Evolutionary conservation across 2,329 filamentous ascomycete species (phyloP), one percentile per base, ranked within the genome.

Genomic region (Cylindrodendrum hubeiense): DNA sequence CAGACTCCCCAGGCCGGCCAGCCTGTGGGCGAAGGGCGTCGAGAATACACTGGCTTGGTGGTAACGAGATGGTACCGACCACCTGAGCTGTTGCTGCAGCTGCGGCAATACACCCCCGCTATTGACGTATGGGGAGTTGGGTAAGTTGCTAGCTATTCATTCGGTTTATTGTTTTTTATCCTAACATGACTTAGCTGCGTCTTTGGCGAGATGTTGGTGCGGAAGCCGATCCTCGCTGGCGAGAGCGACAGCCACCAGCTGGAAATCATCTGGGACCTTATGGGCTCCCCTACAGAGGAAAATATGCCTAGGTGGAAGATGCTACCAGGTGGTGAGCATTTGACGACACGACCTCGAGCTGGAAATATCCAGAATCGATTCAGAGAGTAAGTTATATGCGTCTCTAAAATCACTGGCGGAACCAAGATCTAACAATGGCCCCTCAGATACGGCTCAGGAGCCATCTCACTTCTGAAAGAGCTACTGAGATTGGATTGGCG

Each of bases 91-190:
- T 84, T 99, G 33, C 86, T 99, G 52, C 92, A 95, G 69, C 85
- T 99, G 33, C 91, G 94, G 73, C 90, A 90, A 70, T 99, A 99
- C 80, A 99, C 96, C n/a, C 94, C 95, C 15, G 95, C 96, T 10
- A 98, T 99, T 74, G 96, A 99, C 79, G 90, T 99, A 82, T 99
- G 96, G 96, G 96, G 96, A 73, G 95, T 98, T 71, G 96, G 95
- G 92, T 95, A 85, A 83, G 89, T 60, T 10, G 53, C n/a, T n/a
- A 24, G 21, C 8, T 47, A 51, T 7, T 8, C 67, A n/a, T 37
- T 56, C 4, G 5, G 26, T 21, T 5, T 12, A 8, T 37, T 8
- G 8, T 19, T 13, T 1, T 1, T 21, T n/a, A 21, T 34, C 46
- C 76, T 78, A 58, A 79, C 55, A 33, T 30, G 5, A 30, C n/a